phyloP scores from a whole-genome alignment of 345 rosid species.

The Populus alba region DNA sequence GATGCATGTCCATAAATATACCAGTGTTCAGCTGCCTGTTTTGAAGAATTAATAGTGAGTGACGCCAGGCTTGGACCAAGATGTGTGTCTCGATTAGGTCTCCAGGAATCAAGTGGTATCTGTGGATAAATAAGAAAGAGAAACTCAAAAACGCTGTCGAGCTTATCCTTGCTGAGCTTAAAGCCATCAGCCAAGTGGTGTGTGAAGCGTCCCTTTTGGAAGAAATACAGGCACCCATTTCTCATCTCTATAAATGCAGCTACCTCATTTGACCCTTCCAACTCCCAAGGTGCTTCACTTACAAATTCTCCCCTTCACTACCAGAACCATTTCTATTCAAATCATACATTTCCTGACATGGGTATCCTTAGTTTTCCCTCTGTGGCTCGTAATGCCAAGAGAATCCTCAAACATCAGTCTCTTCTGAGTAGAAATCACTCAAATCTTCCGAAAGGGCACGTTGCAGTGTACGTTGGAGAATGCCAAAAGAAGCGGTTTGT shows the following conservation, averaged over 20 bases:
- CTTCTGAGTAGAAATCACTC: background rate
- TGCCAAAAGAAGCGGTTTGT: constrained; percentile 3
- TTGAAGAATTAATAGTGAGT: background rate
- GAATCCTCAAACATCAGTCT: constrained; percentile 7
- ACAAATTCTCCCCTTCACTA: background rate
- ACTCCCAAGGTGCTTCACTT: too few relatives aligned
- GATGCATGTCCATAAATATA: too few relatives aligned
- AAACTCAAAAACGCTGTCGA: background rate
- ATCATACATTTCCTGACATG: constrained; percentile 6
- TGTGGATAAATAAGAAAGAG: background rate
- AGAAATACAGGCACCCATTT: background rate
- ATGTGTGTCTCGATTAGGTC: background rate
- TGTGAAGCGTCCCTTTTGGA: background rate
- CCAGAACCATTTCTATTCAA: background rate
- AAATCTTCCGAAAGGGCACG: background rate
- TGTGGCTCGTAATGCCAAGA: background rate
- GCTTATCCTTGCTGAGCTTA: background rate
- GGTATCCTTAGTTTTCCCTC: constrained; percentile 16
- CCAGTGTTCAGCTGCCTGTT: background rate
- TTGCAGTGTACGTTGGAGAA: constrained; percentile 15
- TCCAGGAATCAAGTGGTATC: background rate
- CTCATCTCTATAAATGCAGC: background rate
- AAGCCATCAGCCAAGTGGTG: background rate
- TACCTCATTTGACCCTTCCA: background rate
- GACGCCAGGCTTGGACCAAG: background rate